A percentile compares a stretch with the other conserved stretches of the same genome.
Evolutionary conservation across 495 filamentous ascomycete genomes (phyloP).

Genomic region (Neurospora sp.): DNA sequence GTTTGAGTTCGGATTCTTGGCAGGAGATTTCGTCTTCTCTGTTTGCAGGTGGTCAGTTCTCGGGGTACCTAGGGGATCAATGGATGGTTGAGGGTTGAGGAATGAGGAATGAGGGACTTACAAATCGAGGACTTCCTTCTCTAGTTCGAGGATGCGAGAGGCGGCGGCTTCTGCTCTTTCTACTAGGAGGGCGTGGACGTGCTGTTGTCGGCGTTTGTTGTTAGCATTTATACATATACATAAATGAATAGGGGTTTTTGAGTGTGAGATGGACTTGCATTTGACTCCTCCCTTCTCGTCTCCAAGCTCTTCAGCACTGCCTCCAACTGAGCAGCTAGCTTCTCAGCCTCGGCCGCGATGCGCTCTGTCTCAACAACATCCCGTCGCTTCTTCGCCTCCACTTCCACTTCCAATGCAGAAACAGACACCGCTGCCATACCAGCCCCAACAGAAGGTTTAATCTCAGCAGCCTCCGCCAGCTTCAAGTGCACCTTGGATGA

Average conservation of each 20-base stretch:
- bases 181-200: slow-evolving; percentile 43
- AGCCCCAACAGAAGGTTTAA: not conserved
- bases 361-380: slow-evolving; percentile 15
- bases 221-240: slow-evolving; percentile 1
- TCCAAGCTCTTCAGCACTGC: slow-evolving; percentile 27
- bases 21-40: slow-evolving; percentile 21
- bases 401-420: not conserved
- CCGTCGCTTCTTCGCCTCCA: not conserved
- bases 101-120: slow-evolving; percentile 17
- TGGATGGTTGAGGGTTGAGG: not conserved
- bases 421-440: not conserved
- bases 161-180: slow-evolving; percentile 42
- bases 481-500: slow-evolving; percentile 1
- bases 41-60: not conserved
- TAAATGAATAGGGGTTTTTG: not conserved
- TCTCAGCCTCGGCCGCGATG: slow-evolving; percentile 31
- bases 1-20: slow-evolving; percentile 33
- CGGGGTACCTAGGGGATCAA: not conserved
- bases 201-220: slow-evolving; percentile 18
- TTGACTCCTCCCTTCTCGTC: slow-evolving; percentile 39
- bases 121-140: slow-evolving; percentile 37
- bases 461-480: slow-evolving; percentile 6
- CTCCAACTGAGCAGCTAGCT: slow-evolving; percentile 28
- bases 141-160: slow-evolving; percentile 40
- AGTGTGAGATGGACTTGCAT: slow-evolving; percentile 23